These are phyloP conservation scores for Podospora bellae-mahoneyi DNA, from an alignment of 495 filamentous ascomycete genomes.

Conservation along the genomic window DNA sequence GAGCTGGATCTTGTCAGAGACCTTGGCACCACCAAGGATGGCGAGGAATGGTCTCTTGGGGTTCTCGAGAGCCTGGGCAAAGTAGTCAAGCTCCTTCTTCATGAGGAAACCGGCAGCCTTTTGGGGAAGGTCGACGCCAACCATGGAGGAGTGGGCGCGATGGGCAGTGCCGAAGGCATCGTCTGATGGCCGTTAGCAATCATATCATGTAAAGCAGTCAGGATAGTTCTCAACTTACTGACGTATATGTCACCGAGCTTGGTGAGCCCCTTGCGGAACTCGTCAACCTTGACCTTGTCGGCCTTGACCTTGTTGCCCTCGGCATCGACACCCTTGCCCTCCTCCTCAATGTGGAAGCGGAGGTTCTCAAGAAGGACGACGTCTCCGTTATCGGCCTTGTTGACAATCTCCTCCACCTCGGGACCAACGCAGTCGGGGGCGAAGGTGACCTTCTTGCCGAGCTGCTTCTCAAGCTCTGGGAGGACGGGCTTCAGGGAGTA, in stretches of 20 bases:
- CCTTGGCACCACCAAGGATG: conserved; percentile 96
- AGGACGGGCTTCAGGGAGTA: conserved; percentile 93
- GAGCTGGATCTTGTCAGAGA: conserved; percentile 98
- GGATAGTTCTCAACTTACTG: conserved; percentile 59
- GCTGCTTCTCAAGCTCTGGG: conserved; percentile 84
- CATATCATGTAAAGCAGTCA: neutral
- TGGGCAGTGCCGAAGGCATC: conserved; percentile 99
- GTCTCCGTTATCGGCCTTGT: conserved; percentile 75
- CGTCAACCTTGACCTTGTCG: conserved; percentile 83
- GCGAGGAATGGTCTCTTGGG: conserved; percentile 96
- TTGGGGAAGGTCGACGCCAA: conserved; percentile 89
- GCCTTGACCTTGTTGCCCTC: conserved; percentile 98
- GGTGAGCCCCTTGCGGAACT: conserved; percentile 93
- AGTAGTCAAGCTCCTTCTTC: conserved; percentile 99
- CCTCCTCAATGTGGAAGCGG: conserved; percentile 95
- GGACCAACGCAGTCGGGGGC: conserved; percentile 87
- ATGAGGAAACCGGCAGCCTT: conserved; percentile 97
- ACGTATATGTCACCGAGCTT: conserved; percentile 94
- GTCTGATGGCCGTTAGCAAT: conserved; percentile 49
- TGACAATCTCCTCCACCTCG: conserved; percentile 84
- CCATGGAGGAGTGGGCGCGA: conserved; percentile 98
- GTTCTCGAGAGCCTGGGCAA: conserved; percentile 91
- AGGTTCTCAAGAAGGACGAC: conserved; percentile 95
- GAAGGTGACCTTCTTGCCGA: conserved; percentile 80
- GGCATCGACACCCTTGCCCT: conserved; percentile 87